A percentile compares a stretch with the other conserved stretches of the same genome.
phyloP scores from a whole-genome alignment of 768 basidiomycete genomes.

The Naganishia friedmannii region DNA sequence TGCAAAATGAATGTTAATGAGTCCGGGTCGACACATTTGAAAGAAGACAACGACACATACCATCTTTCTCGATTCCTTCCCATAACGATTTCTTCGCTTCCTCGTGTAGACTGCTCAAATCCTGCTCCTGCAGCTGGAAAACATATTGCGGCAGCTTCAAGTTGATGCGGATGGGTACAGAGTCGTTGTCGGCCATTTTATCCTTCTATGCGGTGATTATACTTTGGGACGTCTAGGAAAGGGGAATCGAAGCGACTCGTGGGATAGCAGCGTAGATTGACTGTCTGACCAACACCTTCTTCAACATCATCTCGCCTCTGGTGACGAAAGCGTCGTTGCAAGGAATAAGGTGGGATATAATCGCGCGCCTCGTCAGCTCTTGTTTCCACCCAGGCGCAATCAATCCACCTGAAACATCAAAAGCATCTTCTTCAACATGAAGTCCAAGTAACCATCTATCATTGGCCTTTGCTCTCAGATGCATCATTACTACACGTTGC shows the following conservation, averaged over 20 bases:
- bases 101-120: conserved; percentile 65
- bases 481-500: too few species aligned
- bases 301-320: conserved; percentile 6
- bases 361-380: not conserved
- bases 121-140: conserved; percentile 67
- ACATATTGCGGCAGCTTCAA: conserved; percentile 73
- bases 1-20: not conserved
- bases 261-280: not conserved
- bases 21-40: not conserved
- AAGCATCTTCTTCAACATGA: not conserved
- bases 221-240: not conserved
- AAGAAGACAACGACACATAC: conserved; percentile 56
- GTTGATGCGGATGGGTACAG: conserved; percentile 80
- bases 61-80: conserved; percentile 73
- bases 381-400: not conserved
- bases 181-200: conserved; percentile 57
- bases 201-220: not conserved
- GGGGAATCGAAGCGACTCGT: not conserved
- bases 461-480: not conserved
- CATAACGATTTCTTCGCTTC: conserved; percentile 65
- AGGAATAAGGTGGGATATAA: not conserved
- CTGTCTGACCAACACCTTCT: not conserved
- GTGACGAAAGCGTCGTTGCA: conserved; percentile 18
- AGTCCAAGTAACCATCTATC: not conserved
- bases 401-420: conserved; percentile 13